Base-by-base conservation (phyloP, 2,329 filamentous ascomycete genomes). In the Calycina herbarum region DNA sequence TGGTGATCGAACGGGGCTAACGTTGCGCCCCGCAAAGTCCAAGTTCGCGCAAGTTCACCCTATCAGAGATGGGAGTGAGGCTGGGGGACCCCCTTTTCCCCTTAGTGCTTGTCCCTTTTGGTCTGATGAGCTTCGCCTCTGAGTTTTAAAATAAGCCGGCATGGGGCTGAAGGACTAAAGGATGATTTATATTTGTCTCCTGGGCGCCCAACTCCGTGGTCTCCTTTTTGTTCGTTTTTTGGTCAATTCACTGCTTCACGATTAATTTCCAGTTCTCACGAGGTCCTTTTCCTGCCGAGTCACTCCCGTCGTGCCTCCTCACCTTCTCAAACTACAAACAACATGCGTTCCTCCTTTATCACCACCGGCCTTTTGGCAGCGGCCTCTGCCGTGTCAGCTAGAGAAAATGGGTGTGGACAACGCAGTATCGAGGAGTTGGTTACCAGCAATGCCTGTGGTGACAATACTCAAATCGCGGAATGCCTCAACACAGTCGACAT, bases 341-440 rank as follows among this genome's bases (percentile, higher is more conserved):
- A 5, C 38, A 74, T 74, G 73, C 72, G 67, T 33, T 62, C 65
- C 31, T 64, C 57, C 35, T 48, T 73, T 15, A n/a, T 73, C 35
- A 61, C 57, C 20, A 31, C 29, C 13, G 20, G 48, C 20, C 58
- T 73, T 17, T 45, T 71, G 40, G 66, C 64, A 20, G 66, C 68
- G 33, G 65, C 67, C 35, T 60, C 69, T 11, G 51, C 67, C 54
- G 68, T 71, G 40, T 70, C 62, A 63, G 70, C 71, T 10, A 61
- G 62, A 33, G 63, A 61, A 35, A 63, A 40, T 48, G 38, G 60
- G 40, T 69, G 72, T 62, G 65, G 57, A n/a, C 57, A 67, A 57
- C 63, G 64, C 64, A 62, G 68, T 54, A 59, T 73, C 56, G 61
- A 69, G 10, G 71, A 69, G 17, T 62, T 73, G 13, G 65, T 69